Evolutionary conservation across 768 basidiomycete species (phyloP).

Genomic region (Collybiopsis confluens): DNA sequence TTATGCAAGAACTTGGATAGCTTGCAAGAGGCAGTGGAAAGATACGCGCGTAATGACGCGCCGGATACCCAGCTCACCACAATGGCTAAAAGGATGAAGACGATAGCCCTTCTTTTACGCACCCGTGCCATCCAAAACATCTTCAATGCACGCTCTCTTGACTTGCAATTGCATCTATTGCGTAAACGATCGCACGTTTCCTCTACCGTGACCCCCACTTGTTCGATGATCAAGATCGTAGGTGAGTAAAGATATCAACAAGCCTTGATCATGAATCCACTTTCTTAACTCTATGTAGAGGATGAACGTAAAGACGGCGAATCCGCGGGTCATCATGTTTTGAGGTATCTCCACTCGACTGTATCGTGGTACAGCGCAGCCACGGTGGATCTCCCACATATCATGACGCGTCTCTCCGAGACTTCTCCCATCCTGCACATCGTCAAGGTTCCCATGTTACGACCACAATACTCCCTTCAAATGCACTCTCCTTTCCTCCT

Average conservation of each 20-base stretch:
- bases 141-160: background rate
- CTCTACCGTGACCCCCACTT: background rate
- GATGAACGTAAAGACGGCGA: conserved; percentile 1
- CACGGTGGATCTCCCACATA: background rate
- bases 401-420: background rate
- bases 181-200: conserved; percentile 1
- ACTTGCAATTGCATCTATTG: background rate
- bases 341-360: background rate
- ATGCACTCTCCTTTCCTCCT: conserved; percentile 6
- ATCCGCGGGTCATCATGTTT: background rate
- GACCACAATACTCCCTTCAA: background rate
- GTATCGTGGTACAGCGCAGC: conserved; percentile 1
- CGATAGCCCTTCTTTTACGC: background rate
- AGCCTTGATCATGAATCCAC: background rate
- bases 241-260: background rate
- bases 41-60: background rate
- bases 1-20: background rate
- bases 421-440: background rate
- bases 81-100: background rate
- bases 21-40: background rate
- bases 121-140: background rate
- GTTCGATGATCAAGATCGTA: background rate
- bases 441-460: background rate
- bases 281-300: background rate
- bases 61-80: background rate